phyloP scores from a whole-genome alignment of 2,329 filamentous ascomycete genomes.

The Penicillium janthinellum region DNA sequence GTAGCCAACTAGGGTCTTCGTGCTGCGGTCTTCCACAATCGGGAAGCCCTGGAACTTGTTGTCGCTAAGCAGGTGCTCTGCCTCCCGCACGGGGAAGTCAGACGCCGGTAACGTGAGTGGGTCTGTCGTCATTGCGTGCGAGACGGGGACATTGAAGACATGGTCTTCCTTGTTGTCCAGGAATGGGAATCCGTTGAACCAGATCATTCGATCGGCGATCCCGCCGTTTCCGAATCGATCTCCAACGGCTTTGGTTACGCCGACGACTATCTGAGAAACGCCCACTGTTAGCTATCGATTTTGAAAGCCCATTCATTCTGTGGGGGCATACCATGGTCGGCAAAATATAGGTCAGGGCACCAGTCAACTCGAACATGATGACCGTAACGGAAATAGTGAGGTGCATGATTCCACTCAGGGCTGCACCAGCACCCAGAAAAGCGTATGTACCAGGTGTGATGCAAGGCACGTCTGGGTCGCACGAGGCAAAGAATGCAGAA shows the following conservation, averaged over 20 bases:
- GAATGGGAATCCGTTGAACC: conserved; percentile 97
- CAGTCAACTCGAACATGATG: conserved; percentile 99
- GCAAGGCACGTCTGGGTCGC: conserved; percentile 87
- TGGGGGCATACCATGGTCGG: conserved; percentile 74
- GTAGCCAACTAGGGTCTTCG: conserved; percentile 80
- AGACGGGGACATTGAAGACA: conserved; percentile 92
- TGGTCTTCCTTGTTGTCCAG: conserved; percentile 97
- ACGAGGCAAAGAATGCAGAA: conserved; percentile 83
- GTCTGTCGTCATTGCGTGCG: conserved; percentile 80
- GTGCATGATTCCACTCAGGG: conserved; percentile 96
- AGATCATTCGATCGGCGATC: conserved; percentile 97
- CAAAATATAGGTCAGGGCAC: conserved; percentile 94
- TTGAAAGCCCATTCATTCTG: background rate
- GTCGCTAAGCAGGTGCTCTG: conserved; percentile 74
- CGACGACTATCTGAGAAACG: conserved; percentile 74
- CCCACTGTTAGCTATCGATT: background rate
- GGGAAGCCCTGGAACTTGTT: conserved; percentile 92
- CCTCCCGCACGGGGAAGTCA: conserved; percentile 72
- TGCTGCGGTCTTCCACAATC: conserved; percentile 73
- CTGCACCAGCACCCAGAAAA: conserved; percentile 87
- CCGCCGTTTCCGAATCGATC: conserved; percentile 93
- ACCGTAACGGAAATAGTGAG: conserved; percentile 95
- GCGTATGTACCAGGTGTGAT: conserved; percentile 98
- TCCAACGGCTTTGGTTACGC: conserved; percentile 90
- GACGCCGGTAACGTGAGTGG: conserved; percentile 72